Evolutionary conservation across 2,329 filamentous ascomycete species (phyloP).

Genomic region (Sclerotinia nivalis): DNA sequence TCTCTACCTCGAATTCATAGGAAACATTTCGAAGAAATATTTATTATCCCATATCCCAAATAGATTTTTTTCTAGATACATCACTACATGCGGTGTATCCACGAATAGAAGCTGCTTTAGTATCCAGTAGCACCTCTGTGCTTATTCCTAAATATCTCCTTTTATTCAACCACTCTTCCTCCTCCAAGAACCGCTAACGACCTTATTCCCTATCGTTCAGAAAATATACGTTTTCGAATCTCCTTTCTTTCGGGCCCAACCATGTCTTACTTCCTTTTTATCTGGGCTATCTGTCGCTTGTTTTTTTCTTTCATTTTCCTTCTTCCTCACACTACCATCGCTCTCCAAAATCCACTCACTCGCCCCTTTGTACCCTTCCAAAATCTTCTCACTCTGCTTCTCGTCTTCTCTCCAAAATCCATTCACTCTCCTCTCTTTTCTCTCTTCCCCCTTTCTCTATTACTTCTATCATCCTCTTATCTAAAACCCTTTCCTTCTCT

Average conservation of each 20-base stretch:
- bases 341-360: background rate
- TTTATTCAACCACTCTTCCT: too few species aligned
- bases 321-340: background rate
- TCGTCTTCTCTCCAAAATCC: background rate
- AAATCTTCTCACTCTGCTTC: background rate
- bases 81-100: background rate
- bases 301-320: background rate
- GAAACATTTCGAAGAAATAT: too few species aligned
- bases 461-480: too few species aligned
- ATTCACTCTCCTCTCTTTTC: background rate
- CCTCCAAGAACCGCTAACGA: background rate
- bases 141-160: background rate
- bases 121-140: too few species aligned
- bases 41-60: background rate
- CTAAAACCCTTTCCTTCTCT: too few species aligned
- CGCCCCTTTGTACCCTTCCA: background rate
- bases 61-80: background rate
- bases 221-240: background rate
- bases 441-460: background rate
- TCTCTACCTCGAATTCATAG: too few species aligned
- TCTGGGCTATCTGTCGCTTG: background rate
- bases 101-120: background rate
- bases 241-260: too few species aligned
- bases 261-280: background rate
- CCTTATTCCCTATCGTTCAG: too few species aligned